Evolutionary conservation across 2,329 filamentous ascomycete genomes (phyloP).

Genomic region (Colletotrichum sp.): DNA sequence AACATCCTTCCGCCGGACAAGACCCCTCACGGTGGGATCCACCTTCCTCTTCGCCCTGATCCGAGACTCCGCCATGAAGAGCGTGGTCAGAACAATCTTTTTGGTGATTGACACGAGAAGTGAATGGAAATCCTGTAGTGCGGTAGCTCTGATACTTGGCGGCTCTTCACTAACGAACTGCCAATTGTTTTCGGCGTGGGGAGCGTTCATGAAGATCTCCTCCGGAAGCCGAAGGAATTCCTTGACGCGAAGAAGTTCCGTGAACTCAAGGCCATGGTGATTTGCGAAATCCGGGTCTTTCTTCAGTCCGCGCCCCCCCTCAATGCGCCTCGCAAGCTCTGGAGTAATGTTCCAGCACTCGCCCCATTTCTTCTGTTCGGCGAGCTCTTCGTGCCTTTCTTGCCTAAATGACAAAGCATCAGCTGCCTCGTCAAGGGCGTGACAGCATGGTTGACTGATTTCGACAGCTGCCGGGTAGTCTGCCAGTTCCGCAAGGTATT

Average conservation of each 20-base stretch:
- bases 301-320: constrained; percentile 15
- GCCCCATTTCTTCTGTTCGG: constrained; percentile 67
- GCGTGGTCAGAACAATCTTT: constrained; percentile 70
- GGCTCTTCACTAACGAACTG: constrained; percentile 59
- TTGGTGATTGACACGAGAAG: constrained; percentile 72
- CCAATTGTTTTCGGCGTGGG: constrained; percentile 71
- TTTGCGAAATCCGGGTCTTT: constrained; percentile 10
- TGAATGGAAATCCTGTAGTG: constrained; percentile 77
- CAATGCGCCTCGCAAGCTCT: constrained; percentile 32
- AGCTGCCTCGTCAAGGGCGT: constrained; percentile 70
- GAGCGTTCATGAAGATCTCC: constrained; percentile 77
- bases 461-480: constrained; percentile 78
- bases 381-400: constrained; percentile 63
- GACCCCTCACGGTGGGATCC: constrained; percentile 28
- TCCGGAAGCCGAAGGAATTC: constrained; percentile 70
- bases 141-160: constrained; percentile 76
- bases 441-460: constrained; percentile 68
- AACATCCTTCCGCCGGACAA: constrained; percentile 51
- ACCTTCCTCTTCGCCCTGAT: constrained; percentile 54
- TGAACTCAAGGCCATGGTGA: constrained; percentile 47
- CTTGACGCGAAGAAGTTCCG: constrained; percentile 61
- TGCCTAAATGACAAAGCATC: constrained; percentile 70
- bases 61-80: constrained; percentile 75
- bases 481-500: constrained; percentile 44
- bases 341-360: constrained; percentile 69